These are phyloP conservation scores for Biscogniauxia sp. DNA, from an alignment of 2,329 filamentous ascomycete species.

Conservation along the genomic window DNA sequence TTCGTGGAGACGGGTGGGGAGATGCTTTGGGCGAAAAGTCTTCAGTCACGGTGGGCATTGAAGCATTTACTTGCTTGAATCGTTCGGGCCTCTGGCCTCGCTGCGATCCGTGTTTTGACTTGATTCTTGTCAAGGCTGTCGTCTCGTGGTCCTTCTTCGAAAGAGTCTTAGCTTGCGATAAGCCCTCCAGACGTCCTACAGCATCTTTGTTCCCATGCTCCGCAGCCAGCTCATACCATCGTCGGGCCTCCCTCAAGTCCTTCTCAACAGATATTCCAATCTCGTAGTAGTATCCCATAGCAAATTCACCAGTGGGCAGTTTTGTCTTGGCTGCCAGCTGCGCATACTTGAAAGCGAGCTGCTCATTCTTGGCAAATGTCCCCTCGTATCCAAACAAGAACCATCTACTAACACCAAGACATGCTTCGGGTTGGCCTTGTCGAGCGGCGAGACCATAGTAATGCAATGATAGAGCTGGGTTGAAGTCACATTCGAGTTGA, in stretches of 20 bases:
- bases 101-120: constrained; percentile 71
- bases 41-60: constrained; percentile 52
- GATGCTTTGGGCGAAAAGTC: constrained; percentile 36
- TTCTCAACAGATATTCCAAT: constrained; percentile 91
- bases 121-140: constrained; percentile 84
- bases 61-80: constrained; percentile 47
- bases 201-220: constrained; percentile 93
- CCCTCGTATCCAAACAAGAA: constrained; percentile 94
- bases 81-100: constrained; percentile 59
- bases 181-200: constrained; percentile 73
- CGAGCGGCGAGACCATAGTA: constrained; percentile 92
- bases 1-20: constrained; percentile 42
- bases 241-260: constrained; percentile 75
- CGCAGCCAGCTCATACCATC: constrained; percentile 88
- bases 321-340: constrained; percentile 79
- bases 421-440: constrained; percentile 89
- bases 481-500: constrained; percentile 91
- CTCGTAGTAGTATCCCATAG: constrained; percentile 95
- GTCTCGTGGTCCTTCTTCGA: constrained; percentile 92
- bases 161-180: constrained; percentile 77
- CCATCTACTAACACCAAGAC: constrained; percentile 97
- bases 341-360: constrained; percentile 87
- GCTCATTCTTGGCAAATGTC: constrained; percentile 92
- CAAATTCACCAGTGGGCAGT: constrained; percentile 89
- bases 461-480: constrained; percentile 86